phyloP scores from a whole-genome alignment of 2,329 filamentous ascomycete species.

The Decorospora gaudefroyi region DNA sequence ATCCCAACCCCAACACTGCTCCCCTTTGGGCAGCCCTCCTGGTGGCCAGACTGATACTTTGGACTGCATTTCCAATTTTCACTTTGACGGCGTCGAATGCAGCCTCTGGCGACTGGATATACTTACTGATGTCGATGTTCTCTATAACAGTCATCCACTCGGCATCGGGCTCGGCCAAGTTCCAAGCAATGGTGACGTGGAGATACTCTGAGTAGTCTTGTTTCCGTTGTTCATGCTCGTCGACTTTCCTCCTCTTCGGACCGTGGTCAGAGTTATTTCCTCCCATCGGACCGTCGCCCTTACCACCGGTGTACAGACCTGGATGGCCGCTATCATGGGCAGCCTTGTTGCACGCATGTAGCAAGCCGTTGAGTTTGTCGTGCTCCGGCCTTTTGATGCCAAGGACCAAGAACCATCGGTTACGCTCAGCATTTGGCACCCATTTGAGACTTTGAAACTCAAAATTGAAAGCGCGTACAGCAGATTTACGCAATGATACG shows the following conservation, averaged over 20 bases:
- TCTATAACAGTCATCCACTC: constrained; percentile 33
- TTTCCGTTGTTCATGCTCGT: constrained; percentile 3
- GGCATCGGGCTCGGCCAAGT: constrained; percentile 36
- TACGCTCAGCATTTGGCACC: constrained; percentile 68
- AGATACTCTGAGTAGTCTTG: constrained; percentile 62
- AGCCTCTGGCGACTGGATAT: constrained; percentile 29
- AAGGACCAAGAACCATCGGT: constrained; percentile 83
- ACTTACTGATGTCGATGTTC: constrained; percentile 27
- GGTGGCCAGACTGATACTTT: constrained; percentile 37
- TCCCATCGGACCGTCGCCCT: constrained; percentile 39
- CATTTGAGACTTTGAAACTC: constrained; percentile 59
- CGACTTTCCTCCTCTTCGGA: constrained; percentile 23
- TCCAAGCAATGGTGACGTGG: constrained; percentile 91
- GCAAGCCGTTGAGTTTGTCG: constrained; percentile 56
- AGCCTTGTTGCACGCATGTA: constrained; percentile 68
- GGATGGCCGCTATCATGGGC: constrained; percentile 67
- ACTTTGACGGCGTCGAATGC: constrained; percentile 53
- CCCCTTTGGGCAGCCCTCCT: constrained; percentile 21
- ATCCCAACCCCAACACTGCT: constrained; percentile 25
- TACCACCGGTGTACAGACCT: constrained; percentile 63
- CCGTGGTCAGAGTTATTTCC: constrained; percentile 14
- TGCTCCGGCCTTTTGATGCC: constrained; percentile 54
- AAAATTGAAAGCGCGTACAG: constrained; percentile 58
- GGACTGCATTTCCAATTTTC: constrained; percentile 52
- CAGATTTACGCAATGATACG: constrained; percentile 49